These are phyloP conservation scores for Plasmodium knowlesi DNA, from an alignment of 169 alveolate species.

Conservation along the genomic window DNA sequence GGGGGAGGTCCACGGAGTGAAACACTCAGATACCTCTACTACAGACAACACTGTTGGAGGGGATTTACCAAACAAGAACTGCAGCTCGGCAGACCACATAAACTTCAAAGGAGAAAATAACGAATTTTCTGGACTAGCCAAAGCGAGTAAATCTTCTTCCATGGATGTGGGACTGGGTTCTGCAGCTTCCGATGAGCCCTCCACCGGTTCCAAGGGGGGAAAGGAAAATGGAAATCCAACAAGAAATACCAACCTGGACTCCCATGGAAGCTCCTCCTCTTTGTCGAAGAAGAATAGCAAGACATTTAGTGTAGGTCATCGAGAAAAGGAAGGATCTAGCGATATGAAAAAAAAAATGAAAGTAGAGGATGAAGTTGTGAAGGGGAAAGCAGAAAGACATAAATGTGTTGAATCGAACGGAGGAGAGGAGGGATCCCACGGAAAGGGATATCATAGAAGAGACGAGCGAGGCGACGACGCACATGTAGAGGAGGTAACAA, in stretches of 20 bases:
- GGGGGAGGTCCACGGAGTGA: neutral
- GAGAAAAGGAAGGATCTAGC: neutral
- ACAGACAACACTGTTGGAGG: neutral
- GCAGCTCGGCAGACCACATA: neutral
- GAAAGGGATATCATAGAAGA: neutral
- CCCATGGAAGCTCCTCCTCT: neutral
- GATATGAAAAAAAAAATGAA: neutral
- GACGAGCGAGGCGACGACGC: neutral
- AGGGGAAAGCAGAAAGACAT: neutral
- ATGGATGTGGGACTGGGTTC: slow-evolving; percentile 3
- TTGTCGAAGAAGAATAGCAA: neutral
- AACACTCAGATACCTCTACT: neutral
- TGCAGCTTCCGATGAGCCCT: neutral
- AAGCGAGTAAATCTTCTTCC: neutral
- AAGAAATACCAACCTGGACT: neutral
- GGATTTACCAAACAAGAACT: neutral
- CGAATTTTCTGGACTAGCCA: neutral
- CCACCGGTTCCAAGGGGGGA: neutral
- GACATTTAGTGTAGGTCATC: neutral
- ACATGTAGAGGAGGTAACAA: neutral
- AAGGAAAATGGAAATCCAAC: neutral
- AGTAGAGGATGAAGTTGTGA: neutral
- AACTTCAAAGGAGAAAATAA: neutral
- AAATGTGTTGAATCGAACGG: neutral
- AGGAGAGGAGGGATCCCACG: neutral